phyloP scores from a whole-genome alignment of 306 rosid genomes.

The Prunus kanzakura region DNA sequence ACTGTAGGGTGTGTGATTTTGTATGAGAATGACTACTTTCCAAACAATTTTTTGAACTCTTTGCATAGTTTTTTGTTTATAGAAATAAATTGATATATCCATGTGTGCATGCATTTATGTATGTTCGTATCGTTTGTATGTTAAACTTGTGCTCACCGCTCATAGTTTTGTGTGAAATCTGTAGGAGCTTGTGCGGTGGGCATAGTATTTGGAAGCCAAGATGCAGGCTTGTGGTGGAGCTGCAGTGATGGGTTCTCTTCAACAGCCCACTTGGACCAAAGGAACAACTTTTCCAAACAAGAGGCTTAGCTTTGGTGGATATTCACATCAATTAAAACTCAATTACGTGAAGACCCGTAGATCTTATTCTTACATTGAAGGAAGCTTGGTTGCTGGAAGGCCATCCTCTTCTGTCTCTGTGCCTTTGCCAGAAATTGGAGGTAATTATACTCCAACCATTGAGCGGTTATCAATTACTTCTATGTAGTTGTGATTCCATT shows the following conservation, averaged over 20 bases:
- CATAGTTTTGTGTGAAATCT: neutral
- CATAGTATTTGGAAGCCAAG: constrained; percentile 10
- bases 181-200: neutral
- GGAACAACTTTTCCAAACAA: constrained; percentile 34
- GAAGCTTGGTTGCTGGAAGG: constrained; percentile 52
- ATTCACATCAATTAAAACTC: constrained; percentile 34
- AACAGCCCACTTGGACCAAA: constrained; percentile 52
- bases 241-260: constrained; percentile 61
- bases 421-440: constrained; percentile 57
- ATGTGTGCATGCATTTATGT: neutral
- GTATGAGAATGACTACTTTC: too few relatives aligned
- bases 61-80: neutral
- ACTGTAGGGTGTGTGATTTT: too few relatives aligned
- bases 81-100: neutral
- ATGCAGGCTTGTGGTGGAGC: constrained; percentile 60
- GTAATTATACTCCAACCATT: constrained; percentile 26
- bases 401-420: constrained; percentile 40
- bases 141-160: neutral
- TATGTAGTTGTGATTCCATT: neutral
- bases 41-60: too few relatives aligned
- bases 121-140: neutral
- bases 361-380: constrained; percentile 42
- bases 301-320: constrained; percentile 28
- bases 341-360: constrained; percentile 38
- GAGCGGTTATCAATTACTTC: neutral